These are phyloP conservation scores for Panellus pusillus DNA, from an alignment of 768 basidiomycete genomes.

Conservation along the genomic window DNA sequence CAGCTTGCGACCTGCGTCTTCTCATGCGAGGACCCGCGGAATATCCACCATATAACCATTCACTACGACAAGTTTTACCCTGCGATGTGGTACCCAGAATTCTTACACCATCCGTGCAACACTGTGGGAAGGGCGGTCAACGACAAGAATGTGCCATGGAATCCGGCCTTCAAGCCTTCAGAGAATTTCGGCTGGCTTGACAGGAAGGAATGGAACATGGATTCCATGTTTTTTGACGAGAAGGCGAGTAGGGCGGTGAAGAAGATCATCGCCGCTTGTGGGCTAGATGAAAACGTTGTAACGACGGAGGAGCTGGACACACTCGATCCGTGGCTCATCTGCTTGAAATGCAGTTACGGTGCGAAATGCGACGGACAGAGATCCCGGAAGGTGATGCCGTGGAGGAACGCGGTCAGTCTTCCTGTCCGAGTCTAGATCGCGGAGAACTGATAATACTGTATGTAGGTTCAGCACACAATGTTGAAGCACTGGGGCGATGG, in stretches of 20 bases:
- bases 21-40: constrained; percentile 21
- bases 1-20: constrained; percentile 31
- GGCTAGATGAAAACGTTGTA: constrained; percentile 24
- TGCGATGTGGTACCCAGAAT: constrained; percentile 36
- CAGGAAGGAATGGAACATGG: constrained; percentile 25
- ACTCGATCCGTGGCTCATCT: constrained; percentile 32
- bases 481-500: constrained; percentile 31
- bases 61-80: constrained; percentile 7
- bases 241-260: constrained; percentile 31
- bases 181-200: constrained; percentile 11
- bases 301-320: constrained; percentile 31
- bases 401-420: constrained; percentile 34
- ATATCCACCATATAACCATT: constrained; percentile 2
- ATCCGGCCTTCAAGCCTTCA: constrained; percentile 18
- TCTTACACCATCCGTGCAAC: constrained; percentile 34
- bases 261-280: constrained; percentile 32
- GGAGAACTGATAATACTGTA: not conserved
- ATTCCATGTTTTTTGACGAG: constrained; percentile 29
- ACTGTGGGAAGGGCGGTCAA: constrained; percentile 15
- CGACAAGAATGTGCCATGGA: constrained; percentile 2
- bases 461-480: constrained; percentile 34
- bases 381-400: constrained; percentile 28
- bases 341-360: constrained; percentile 37
- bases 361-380: constrained; percentile 34
- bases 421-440: not conserved